A percentile compares a stretch with the other conserved stretches of the same genome.
These are phyloP conservation scores for Coemansia sp. DNA, from an alignment of 192 early-diverging fungal species.

Conservation along the genomic window DNA sequence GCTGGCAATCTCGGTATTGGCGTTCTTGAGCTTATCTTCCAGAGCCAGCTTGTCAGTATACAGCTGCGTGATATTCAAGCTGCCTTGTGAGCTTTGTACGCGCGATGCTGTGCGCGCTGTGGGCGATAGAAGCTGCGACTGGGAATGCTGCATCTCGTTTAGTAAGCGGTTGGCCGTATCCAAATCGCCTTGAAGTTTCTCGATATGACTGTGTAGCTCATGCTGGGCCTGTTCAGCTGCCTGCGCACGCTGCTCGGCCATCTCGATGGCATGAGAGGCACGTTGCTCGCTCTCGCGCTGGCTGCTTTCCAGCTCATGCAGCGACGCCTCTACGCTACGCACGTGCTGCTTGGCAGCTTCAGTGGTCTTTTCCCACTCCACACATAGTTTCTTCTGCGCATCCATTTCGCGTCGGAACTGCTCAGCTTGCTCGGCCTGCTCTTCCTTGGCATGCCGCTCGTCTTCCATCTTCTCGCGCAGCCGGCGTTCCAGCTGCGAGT, in stretches of 20 bases:
- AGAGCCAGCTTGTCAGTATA: conserved; percentile 60
- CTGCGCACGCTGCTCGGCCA: conserved; percentile 46
- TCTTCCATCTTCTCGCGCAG: conserved; percentile 57
- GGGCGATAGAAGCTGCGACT: conserved; percentile 51
- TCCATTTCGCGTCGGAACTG: conserved; percentile 68
- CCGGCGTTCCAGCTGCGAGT: conserved; percentile 38
- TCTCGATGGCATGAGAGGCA: conserved; percentile 22
- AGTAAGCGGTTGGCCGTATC: conserved; percentile 32
- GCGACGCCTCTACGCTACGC: conserved; percentile 54
- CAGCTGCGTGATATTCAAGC: conserved; percentile 63
- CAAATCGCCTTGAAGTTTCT: conserved; percentile 22
- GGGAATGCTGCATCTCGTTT: conserved; percentile 11
- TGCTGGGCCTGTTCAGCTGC: conserved; percentile 37
- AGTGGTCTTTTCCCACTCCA: conserved; percentile 59
- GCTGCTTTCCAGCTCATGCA: conserved; percentile 53
- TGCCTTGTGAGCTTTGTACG: conserved; percentile 42
- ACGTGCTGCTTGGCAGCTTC: conserved; percentile 56
- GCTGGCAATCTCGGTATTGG: conserved; percentile 50
- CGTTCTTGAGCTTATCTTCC: conserved; percentile 49
- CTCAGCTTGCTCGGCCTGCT: conserved; percentile 58
- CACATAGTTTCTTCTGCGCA: conserved; percentile 61
- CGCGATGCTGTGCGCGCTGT: conserved; percentile 54
- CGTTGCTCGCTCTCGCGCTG: conserved; percentile 39
- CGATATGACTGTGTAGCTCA: background rate
- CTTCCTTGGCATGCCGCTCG: conserved; percentile 50